Conservation (phyloP, 805 yeast species). For the Sugiyamaella chiloensis region DNA sequence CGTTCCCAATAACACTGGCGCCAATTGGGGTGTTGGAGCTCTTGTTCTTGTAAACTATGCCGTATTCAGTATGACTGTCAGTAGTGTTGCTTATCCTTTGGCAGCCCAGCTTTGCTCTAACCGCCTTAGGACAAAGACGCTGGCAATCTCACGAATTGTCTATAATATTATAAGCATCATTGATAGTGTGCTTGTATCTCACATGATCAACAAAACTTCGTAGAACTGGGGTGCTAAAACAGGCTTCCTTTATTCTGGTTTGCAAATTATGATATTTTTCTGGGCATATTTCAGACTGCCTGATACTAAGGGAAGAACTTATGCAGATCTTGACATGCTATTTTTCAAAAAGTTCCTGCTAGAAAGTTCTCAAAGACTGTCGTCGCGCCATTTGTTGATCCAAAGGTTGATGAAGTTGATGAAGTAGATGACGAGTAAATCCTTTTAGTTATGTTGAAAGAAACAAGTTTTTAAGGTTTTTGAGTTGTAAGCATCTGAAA, state of each 20-base stretch:
- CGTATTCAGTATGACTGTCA: conserved; percentile 39
- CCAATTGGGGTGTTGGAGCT: conserved; percentile 12
- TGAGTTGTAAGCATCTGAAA: too few relatives aligned
- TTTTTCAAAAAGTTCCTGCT: conserved; percentile 35
- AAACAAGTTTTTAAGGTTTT: too few relatives aligned
- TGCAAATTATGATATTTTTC: conserved; percentile 29
- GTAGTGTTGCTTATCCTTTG: neutral
- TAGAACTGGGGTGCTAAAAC: conserved; percentile 48
- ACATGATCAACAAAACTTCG: conserved; percentile 43
- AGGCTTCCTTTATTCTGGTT: conserved; percentile 46
- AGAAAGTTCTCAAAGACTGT: conserved; percentile 24
- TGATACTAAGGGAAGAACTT: conserved; percentile 53
- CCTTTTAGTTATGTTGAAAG: too few relatives aligned
- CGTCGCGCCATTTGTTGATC: conserved; percentile 8
- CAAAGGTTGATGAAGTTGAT: neutral
- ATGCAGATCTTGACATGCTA: conserved; percentile 53
- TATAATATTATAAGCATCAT: conserved; percentile 31
- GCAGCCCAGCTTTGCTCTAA: conserved; percentile 38
- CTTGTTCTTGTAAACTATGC: conserved; percentile 3
- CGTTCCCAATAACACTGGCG: neutral
- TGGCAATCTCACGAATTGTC: conserved; percentile 39
- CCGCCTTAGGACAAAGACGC: conserved; percentile 40
- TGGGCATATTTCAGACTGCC: conserved; percentile 53
- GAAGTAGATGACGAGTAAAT: too few relatives aligned
- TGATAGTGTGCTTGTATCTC: conserved; percentile 35